Evolutionary conservation across 208 protist genomes (phyloP), one percentile per base, ranked within the genome.

Genomic region (Leishmania aethiopica): DNA sequence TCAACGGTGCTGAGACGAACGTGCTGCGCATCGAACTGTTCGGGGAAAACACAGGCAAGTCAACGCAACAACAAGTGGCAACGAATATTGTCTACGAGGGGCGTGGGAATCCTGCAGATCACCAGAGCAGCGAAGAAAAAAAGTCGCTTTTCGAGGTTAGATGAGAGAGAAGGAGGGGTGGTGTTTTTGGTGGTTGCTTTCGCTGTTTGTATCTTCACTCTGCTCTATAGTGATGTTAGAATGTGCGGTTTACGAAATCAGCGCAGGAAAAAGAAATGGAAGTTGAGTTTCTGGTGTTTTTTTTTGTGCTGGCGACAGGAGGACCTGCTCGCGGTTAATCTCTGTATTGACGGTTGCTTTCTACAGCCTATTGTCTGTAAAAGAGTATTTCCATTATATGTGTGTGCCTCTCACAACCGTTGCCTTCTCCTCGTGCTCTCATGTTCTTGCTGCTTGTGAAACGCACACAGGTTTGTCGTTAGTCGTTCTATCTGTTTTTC

Each of bases 71-170:
- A 72, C 80, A 92, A 78, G 82, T 95, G 2, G 95, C 93, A 25
- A 96, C 92, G 15, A 97, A 97, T 81, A 84, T 97, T 64, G 93
- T 96, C 1, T 97, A 96, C 82, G 95, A 97, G 73, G 86, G 81
- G 3, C 88, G 90, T 40, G 84, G 92, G 49, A 97, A 97, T 72
- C 95, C 95, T n/a, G 93, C 95, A 1, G 95, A 97, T 75, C 93
- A 97, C 83, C 88, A 85, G 28, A 57, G 72, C 15, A 75, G n/a
- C 11, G 91, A 96, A 47, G 90, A 95, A 2, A 78, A 88, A n/a
- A 83, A 86, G 76, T 69, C 85, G 10, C 40, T 84, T 2, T 92
- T 91, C 71, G 85, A 80, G 51, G 80, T 90, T 2, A 51, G 42
- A 22, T 74, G 45, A 53, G 28, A n/a, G n/a, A n/a, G n/a, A 72